Base-by-base conservation (phyloP, 768 basidiomycete genomes). In the Termitomyces sp. region DNA sequence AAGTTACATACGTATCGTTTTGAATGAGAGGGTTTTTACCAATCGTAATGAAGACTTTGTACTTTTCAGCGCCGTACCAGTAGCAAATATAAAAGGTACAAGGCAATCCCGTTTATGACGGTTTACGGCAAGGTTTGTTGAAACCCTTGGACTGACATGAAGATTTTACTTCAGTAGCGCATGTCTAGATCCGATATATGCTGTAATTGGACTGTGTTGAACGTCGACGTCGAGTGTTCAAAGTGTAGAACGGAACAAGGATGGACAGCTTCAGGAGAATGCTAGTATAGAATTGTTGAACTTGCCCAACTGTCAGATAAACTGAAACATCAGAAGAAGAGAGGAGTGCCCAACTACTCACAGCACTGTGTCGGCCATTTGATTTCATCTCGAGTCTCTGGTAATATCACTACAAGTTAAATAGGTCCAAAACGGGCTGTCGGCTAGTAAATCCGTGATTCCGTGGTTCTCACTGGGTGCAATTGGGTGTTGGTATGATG, bases 221-320 rank as follows among this genome's bases (percentile, higher is more conserved):
- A 37, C 19, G 41, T 42, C 21, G 21, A 43, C 17, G 12, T 53
- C 32, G 31, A 38, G 31, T 31, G 25, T 32, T 32, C n/a, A 53
- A 16, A 32, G 43, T 34, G 35, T 32, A 48, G 11, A 43, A 46
- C 31, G 56, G 35, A 51, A 54, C 56, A 58, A 60, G 56, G 51
- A 31, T 51, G 10, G 34, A 44, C 37, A 21, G 25, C 12, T 31
- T 25, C 23, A 16, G 42, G 49, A 37, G 23, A 45, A 4, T n/a
- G 14, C 27, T 46, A 46, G 21, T 16, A 53, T 9, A 42, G 23
- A n/a, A 31, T 27, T 49, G 46, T 54, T 27, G 19, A 54, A 16
- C 23, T 53, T 41, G 56, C 54, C 59, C 31, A 51, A 54, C 52
- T 57, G 46, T 54, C 59, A 51, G 25, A 45, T 51, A 21, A 45